Conservation (phyloP, 2,329 filamentous ascomycete genomes). For the Microdochium bolleyi region DNA sequence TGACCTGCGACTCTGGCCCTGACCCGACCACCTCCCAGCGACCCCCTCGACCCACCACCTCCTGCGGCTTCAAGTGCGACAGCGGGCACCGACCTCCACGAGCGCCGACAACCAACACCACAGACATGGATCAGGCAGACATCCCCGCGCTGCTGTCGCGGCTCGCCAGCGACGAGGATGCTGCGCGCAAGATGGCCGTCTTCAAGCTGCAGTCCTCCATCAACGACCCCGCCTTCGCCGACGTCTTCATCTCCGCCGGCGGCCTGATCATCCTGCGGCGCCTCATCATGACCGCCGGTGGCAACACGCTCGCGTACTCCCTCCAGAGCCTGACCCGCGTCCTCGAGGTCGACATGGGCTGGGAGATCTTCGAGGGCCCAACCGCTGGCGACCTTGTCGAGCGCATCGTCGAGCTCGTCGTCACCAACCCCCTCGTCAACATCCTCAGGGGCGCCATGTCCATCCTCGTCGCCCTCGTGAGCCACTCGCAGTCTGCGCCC, state of each 20-base stretch:
- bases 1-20: neutral
- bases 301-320: slow-evolving; percentile 93
- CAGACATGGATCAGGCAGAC: slow-evolving; percentile 60
- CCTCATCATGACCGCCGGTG: slow-evolving; percentile 75
- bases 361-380: slow-evolving; percentile 72
- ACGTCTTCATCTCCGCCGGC: slow-evolving; percentile 87
- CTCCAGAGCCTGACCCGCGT: slow-evolving; percentile 81
- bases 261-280: slow-evolving; percentile 75
- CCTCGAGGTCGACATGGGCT: slow-evolving; percentile 94
- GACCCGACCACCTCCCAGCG: neutral
- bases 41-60: neutral
- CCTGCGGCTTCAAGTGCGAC: neutral
- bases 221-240: slow-evolving; percentile 92
- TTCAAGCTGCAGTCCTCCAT: slow-evolving; percentile 96
- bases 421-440: slow-evolving; percentile 92
- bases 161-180: slow-evolving; percentile 69
- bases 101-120: slow-evolving; percentile 5
- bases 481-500: slow-evolving; percentile 61
- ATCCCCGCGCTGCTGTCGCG: slow-evolving; percentile 58
- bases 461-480: slow-evolving; percentile 87
- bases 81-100: neutral
- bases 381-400: slow-evolving; percentile 60
- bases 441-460: slow-evolving; percentile 96
- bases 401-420: slow-evolving; percentile 82
- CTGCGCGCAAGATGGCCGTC: slow-evolving; percentile 93